Evolutionary conservation across 192 early-diverging fungal species (phyloP), one percentile per base, ranked within the genome.

Genomic region (Coemansia sp.): DNA sequence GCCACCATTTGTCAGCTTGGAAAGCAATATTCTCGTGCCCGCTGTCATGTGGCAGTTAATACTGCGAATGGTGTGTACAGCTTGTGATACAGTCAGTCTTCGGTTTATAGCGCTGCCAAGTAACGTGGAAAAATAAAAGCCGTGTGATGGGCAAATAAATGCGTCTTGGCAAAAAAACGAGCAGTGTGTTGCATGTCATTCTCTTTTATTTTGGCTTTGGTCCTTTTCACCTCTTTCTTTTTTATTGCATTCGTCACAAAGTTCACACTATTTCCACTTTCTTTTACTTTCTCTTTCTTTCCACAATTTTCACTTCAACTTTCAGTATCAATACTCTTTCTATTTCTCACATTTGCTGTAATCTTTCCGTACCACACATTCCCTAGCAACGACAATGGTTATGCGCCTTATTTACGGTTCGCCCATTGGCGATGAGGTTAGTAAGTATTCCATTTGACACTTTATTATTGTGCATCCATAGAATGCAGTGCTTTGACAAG

Each of bases 361-460:
- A 20, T 16, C 18, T 12, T 34, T 56, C 29, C 13, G 10, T 35
- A 28, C 4, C 35, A 28, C 20, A 52, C 40, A 13, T 13, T 13
- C 15, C 1, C 30, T 25, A 2, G 28, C 56, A 52, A 43, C 20
- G 16, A 15, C 23, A 61, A 83, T 83, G 81, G 75, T 83, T 45
- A 59, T 67, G 60, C 81, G 81, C 29, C 66, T 83, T 37, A 58
- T 78, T 33, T 83, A 83, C 67, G 81, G 76, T 21, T 72, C 70
- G 30, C 75, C 75, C 49, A 72, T 83, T 30, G 81, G 79, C 23
- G 76, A 83, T 61, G 75, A 83, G 57, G 68, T 83, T 46, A 71
- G 81, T 83, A 83, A 45, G 79, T 67, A 68, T 53, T 9, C 13
- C 2, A 45, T 42, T 21, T 30, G 43, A 18, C 16, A 18, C 43